Base-by-base conservation (phyloP, 2,329 filamentous ascomycete species). In the Botrytis sinoallii region DNA sequence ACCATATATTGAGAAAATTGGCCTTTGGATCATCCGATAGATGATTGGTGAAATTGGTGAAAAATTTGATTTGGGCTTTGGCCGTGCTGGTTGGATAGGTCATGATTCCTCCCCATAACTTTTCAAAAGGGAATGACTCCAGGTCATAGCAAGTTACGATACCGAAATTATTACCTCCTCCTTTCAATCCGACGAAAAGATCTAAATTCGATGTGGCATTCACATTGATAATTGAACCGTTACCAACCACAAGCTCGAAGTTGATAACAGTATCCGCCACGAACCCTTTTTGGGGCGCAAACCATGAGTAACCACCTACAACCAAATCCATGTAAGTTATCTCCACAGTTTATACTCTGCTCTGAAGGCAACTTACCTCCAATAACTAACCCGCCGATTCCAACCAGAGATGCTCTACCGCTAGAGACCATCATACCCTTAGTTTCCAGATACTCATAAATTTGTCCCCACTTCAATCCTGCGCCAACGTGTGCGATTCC, bases 161-260 rank as follows among this genome's bases (percentile, higher is more conserved):
- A 10, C 59, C 46, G 44, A 73, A 75, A 40, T 75, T 73, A 6
- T 75, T 73, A 9, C 38, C 61, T 57, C 70, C 74, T 52, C 73
- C 74, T 44, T 74, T 74, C 55, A 75, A 35, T 42, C 61, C 73
- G 25, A 72, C 61, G 44, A 71, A 75, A 25, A 75, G 40, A 35
- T 72, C 73, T 61, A 29, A 32, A 57, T 74, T 59, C 3, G 29
- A 57, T 38, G 60, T 73, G 10, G 70, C 72, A 52, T 73, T 75
- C 16, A 69, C 68, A 48, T 73, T 75, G 52, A 76, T 60, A n/a
- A 73, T 52, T 20, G 35, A 48, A n/a, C 29, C 52, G 12, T 40
- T 68, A 1, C 38, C 64, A 32, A 29, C 29, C 9, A 72, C 71
- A 60, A 60, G 29, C 40, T 72, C 40, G n/a, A 67, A 40, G 3